Conservation (phyloP, 2,329 filamentous ascomycete species). For the Colletotrichum zoysiae region DNA sequence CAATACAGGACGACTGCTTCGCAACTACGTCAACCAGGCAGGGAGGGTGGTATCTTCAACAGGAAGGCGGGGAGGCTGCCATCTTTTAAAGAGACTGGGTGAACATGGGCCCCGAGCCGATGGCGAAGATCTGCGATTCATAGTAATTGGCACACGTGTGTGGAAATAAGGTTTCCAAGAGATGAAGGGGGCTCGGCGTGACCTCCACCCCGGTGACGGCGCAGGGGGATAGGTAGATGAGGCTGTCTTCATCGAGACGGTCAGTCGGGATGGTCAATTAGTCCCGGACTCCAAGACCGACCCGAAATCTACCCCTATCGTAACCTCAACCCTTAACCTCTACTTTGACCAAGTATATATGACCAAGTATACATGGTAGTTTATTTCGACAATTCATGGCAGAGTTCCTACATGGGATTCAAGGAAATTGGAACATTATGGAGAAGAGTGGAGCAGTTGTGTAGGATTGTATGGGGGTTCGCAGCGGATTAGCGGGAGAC, state of each 20-base stretch:
- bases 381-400: no score
- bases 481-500: no score
- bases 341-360: no score
- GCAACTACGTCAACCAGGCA: slow-evolving; percentile 14
- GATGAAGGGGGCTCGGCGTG: slow-evolving; percentile 14
- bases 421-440: no score
- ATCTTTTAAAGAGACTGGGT: slow-evolving; percentile 16
- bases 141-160: neutral
- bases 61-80: neutral
- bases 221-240: neutral
- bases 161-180: slow-evolving; percentile 36
- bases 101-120: slow-evolving; percentile 16
- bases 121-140: neutral
- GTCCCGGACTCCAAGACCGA: no score
- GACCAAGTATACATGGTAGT: no score
- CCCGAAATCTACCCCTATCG: no score
- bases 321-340: no score
- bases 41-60: neutral
- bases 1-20: slow-evolving; percentile 7
- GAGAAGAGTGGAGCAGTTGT: no score
- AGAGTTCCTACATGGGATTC: no score
- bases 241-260: neutral
- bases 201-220: neutral
- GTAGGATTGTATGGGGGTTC: no score
- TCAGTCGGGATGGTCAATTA: neutral